Conservation (phyloP, 345 rosid species). For the Pugionium dolabratum region DNA sequence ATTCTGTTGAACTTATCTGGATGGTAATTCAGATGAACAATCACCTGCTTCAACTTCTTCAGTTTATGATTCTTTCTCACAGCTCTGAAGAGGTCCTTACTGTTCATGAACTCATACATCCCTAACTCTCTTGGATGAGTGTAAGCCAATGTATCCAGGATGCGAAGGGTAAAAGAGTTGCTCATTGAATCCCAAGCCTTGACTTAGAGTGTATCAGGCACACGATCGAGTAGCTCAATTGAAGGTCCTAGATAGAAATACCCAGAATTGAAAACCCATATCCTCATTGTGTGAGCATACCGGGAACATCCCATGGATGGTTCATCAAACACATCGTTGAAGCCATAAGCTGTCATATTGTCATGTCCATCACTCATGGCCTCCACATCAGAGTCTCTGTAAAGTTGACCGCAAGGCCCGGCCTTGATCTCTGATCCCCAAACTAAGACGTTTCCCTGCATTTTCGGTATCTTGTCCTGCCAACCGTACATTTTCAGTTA, state of each 20-base stretch:
- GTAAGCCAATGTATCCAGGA: conserved; percentile 79
- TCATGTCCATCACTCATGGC: conserved; percentile 88
- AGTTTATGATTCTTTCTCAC: conserved; percentile 72
- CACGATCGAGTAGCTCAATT: conserved; percentile 83
- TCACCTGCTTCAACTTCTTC: conserved; percentile 75
- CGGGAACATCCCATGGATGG: conserved; percentile 82
- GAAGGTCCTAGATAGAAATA: conserved; percentile 85
- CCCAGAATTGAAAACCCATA: conserved; percentile 95
- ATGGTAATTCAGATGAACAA: conserved; percentile 80
- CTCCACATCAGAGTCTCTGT: conserved; percentile 89
- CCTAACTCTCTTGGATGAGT: conserved; percentile 77
- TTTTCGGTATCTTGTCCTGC: conserved; percentile 63
- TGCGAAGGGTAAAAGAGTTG: conserved; percentile 81
- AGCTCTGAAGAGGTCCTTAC: conserved; percentile 77
- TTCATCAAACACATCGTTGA: conserved; percentile 72
- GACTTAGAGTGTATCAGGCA: conserved; percentile 57
- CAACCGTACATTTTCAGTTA: conserved; percentile 53
- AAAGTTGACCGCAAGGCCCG: conserved; percentile 67
- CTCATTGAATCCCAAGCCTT: conserved; percentile 83
- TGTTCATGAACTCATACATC: conserved; percentile 87
- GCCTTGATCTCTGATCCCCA: conserved; percentile 69
- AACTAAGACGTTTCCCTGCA: conserved; percentile 64
- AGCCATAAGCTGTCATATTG: conserved; percentile 79
- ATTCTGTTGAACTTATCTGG: conserved; percentile 78
- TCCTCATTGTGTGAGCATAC: conserved; percentile 81